Percentiles rank a stretch among this genome's conserved stretches.
phyloP scores from a whole-genome alignment of 75 land plant genomes.

The Cunninghamia lanceolata region DNA sequence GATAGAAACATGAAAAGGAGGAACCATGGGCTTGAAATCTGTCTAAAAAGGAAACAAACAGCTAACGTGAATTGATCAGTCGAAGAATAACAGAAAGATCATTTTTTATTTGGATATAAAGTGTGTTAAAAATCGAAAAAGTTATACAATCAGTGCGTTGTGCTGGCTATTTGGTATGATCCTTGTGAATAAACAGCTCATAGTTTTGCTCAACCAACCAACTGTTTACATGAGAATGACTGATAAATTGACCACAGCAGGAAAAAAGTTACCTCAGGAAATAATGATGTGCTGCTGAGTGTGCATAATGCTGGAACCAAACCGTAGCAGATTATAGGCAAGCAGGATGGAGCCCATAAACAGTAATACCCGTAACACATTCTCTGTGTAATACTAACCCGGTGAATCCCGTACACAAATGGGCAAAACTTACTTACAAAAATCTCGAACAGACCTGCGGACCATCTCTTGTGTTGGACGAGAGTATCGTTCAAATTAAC shows the following conservation, averaged over 20 bases:
- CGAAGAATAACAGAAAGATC: no score
- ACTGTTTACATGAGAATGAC: background rate
- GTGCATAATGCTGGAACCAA: slow-evolving; percentile 12
- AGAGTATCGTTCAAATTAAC: slow-evolving; percentile 15
- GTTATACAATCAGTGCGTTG: no score
- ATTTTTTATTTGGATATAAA: no score
- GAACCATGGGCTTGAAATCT: slow-evolving; percentile 23
- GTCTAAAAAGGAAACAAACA: background rate
- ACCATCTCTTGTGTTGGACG: slow-evolving; percentile 26
- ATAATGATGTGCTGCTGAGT: slow-evolving; percentile 8
- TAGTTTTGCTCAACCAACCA: no score
- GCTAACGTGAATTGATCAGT: no score
- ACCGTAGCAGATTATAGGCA: slow-evolving; percentile 14
- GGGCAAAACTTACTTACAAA: slow-evolving; percentile 17
- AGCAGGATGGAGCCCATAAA: slow-evolving; percentile 13
- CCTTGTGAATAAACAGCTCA: no score
- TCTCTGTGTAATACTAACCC: slow-evolving; percentile 9
- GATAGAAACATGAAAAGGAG: slow-evolving; percentile 8
- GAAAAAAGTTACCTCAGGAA: slow-evolving; percentile 16
- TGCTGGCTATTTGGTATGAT: no score
- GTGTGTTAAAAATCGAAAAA: no score
- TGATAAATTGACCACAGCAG: background rate
- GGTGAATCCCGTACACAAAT: background rate
- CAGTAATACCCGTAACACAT: slow-evolving; percentile 15
- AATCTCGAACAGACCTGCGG: slow-evolving; percentile 10